Base-by-base conservation (phyloP, 2,329 filamentous ascomycete species). In the Nothopassalora personata region DNA sequence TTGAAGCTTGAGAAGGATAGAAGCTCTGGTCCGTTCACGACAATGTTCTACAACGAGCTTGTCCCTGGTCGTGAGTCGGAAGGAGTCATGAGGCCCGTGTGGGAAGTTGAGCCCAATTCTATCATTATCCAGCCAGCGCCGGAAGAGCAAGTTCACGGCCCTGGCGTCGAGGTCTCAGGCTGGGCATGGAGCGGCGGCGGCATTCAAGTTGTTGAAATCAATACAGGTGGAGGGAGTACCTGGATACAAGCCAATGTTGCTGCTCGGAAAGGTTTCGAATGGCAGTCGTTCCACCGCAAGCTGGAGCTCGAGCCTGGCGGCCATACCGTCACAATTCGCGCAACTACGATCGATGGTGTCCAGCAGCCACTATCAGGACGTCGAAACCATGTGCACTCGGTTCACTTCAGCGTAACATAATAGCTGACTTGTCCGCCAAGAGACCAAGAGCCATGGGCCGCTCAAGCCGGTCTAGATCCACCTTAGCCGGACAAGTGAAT, bases 171-270 rank as follows among this genome's bases (percentile, higher is more conserved):
- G 1, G 52, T 70, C 0, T 57, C 64, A 19, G 69, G 70, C 3
- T 71, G 69, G 69, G 65, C 68, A 11, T 73, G 71, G 71, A 62
- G 64, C 57, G 49, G 57, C 8, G 65, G 64, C 9, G 63, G 61
- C 3, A 59, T 71, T 7, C 53, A 50, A 7, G 28, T 13, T 7
- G 69, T 71, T 11, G 63, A 63, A 6, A 34, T 71, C n/a, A 68
- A 65, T 51, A 23, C 54, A 27, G 60, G 68, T 51, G 60, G 56
- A 5, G 34, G 58, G 3, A 3, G 55, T 7, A 36, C 3, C 8
- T 71, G 66, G 65, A 5, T 3, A 7, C 15, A 28, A 6, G 59
- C 59, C 0, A 18, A 34, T 11, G 48, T 68, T 3, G 47, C 18
- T 9, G 34, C 23, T 0, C 49, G 65, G 10, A 30, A 52, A 23